Base-by-base conservation (phyloP, 768 basidiomycete species). In the Lyophyllum atratum region DNA sequence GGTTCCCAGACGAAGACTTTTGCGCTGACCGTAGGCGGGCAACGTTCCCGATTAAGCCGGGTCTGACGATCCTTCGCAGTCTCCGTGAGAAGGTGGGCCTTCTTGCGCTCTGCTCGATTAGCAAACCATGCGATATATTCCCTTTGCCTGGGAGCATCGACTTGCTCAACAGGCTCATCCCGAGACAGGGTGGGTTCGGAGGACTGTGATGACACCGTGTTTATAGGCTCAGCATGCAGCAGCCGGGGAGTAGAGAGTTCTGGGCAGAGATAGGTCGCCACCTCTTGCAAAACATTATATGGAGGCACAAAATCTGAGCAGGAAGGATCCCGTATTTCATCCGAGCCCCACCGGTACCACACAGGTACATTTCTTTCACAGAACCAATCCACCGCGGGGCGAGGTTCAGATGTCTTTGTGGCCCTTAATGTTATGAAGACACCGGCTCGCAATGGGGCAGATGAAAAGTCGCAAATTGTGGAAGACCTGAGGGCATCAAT, bases 281-380 rank as follows among this genome's bases (percentile, higher is more conserved):
- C 29, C 29, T 31, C 29, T 31, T 31, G 29, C 29, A 31, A 31
- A 5, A 6, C 6, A 11, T 31, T 5, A 5, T 5, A 6, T 31
- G 11, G 29, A 6, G 29, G 29, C 6, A 11, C 5, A 5, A 31
- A 31, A 11, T 31, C 6, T 31, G 5, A 6, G 29, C 11, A 31
- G 29, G 29, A 31, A 31, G 29, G 29, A 31, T 31, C 11, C 11
- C 6, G 11, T 5, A 11, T 11, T 29, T 59, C 54, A 12, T 31
- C 8, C 17, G 4, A 6, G 21, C 47, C 51, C 59, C 55, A 61
- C 25, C n/a, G 3, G 22, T 61, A 61, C 59, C 59, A 61, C 10
- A 61, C 55, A 21, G 59, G 56, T 14, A 61, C 22, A 19, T 49
- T n/a, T 4, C 28, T 48, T 19, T 40, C 2, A 15, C 26, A 29